Conservation (phyloP, 1,139 yeast species). For the Protomyces pachydermus region DNA sequence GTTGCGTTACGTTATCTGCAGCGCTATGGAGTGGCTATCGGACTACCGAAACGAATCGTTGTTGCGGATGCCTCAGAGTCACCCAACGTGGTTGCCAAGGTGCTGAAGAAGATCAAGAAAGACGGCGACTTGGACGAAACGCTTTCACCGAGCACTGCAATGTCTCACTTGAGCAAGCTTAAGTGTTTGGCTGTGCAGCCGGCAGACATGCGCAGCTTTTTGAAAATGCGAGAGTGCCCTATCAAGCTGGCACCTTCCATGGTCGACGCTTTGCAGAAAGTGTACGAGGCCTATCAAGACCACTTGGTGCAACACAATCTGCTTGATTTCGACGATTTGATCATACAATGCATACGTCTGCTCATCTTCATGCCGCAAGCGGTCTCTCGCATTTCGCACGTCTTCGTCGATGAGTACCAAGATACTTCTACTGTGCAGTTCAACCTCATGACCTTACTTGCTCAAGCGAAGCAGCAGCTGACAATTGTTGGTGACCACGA, state of each 20-base stretch:
- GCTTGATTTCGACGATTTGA: constrained; percentile 80
- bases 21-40: constrained; percentile 52
- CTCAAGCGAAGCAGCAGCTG: constrained; percentile 49
- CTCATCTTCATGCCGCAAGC: constrained; percentile 47
- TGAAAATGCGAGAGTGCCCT: not conserved
- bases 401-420: constrained; percentile 89
- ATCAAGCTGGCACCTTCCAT: not conserved
- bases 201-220: not conserved
- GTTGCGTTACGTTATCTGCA: constrained; percentile 61
- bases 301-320: constrained; percentile 44
- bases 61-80: constrained; percentile 66
- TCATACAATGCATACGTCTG: constrained; percentile 53
- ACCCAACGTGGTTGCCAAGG: constrained; percentile 8
- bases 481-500: constrained; percentile 96
- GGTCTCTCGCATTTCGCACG: constrained; percentile 55
- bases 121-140: not conserved
- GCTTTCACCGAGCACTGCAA: not conserved
- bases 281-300: constrained; percentile 54
- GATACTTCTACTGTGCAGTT: constrained; percentile 80
- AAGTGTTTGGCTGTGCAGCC: constrained; percentile 1
- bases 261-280: not conserved
- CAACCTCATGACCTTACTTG: constrained; percentile 58
- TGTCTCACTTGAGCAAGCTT: constrained; percentile 7
- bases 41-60: constrained; percentile 45
- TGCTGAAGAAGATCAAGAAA: constrained; percentile 8